Conservation (phyloP, 2,329 filamentous ascomycete genomes). For the Simplicillium sp. region DNA sequence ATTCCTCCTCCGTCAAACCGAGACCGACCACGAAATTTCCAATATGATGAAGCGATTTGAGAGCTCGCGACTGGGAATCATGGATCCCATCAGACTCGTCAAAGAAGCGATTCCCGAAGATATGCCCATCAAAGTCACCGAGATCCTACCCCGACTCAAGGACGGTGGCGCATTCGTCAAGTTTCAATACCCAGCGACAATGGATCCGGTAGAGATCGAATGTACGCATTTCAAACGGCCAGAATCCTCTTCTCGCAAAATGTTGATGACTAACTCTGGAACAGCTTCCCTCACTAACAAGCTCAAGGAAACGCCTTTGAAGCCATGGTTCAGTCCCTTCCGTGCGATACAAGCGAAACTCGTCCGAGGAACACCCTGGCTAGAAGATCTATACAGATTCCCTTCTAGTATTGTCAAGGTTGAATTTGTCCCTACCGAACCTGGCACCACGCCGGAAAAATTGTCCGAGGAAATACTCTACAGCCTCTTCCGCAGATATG, state of each 20-base stretch:
- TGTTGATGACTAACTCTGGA: slow-evolving; percentile 4
- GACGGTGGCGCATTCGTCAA: slow-evolving; percentile 94
- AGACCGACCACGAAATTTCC: slow-evolving; percentile 37
- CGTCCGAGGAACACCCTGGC: slow-evolving; percentile 81
- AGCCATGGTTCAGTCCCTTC: slow-evolving; percentile 86
- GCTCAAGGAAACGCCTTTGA: slow-evolving; percentile 61
- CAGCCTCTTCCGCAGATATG: slow-evolving; percentile 78
- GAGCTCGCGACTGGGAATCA: slow-evolving; percentile 35
- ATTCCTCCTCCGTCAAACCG: slow-evolving; percentile 35
- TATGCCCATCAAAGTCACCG: slow-evolving; percentile 60
- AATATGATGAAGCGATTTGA: slow-evolving; percentile 43
- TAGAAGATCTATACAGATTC: slow-evolving; percentile 81
- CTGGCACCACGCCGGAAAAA: slow-evolving; percentile 65
- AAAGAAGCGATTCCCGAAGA: slow-evolving; percentile 54
- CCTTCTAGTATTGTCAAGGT: slow-evolving; percentile 69
- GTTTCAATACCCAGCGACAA: slow-evolving; percentile 45
- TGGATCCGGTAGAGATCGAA: slow-evolving; percentile 32
- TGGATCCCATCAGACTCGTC: slow-evolving; percentile 44
- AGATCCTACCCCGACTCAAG: slow-evolving; percentile 75
- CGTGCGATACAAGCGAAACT: slow-evolving; percentile 58
- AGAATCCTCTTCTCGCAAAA: too few relatives aligned
- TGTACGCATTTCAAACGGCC: slow-evolving; percentile 15
- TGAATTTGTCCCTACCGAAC: slow-evolving; percentile 69
- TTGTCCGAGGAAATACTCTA: slow-evolving; percentile 82
- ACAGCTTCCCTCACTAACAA: slow-evolving; percentile 47